phyloP scores from a whole-genome alignment of 805 yeast genomes.

The Ogataea populi-albae region DNA sequence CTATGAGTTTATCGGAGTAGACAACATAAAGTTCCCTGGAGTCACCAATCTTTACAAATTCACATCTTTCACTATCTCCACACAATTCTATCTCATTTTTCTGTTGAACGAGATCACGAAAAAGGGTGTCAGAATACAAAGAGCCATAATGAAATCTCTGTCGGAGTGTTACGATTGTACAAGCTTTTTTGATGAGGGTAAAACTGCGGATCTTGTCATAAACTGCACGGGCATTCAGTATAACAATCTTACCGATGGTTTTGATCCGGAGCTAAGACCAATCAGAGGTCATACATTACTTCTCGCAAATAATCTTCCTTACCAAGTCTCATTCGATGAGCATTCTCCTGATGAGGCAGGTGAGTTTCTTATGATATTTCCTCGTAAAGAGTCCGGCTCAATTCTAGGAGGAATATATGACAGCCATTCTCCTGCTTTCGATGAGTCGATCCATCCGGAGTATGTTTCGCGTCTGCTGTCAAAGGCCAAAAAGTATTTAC shows the following conservation, averaged over 20 bases:
- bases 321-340: slow-evolving; percentile 35
- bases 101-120: slow-evolving; percentile 43
- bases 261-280: slow-evolving; percentile 46
- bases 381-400: slow-evolving; percentile 65
- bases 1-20: slow-evolving; percentile 30
- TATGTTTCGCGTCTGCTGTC: slow-evolving; percentile 47
- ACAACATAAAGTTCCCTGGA: slow-evolving; percentile 34
- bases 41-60: slow-evolving; percentile 37
- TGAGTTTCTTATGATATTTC: slow-evolving; percentile 59
- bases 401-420: slow-evolving; percentile 55
- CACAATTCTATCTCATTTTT: slow-evolving; percentile 54
- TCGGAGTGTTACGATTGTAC: slow-evolving; percentile 40
- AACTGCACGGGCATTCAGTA: slow-evolving; percentile 58
- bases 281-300: slow-evolving; percentile 60
- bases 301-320: slow-evolving; percentile 43
- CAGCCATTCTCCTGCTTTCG: slow-evolving; percentile 19
- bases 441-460: slow-evolving; percentile 37
- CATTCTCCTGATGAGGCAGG: slow-evolving; percentile 31
- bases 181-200: slow-evolving; percentile 18
- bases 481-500: slow-evolving; percentile 47
- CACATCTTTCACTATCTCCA: slow-evolving; percentile 57
- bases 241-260: slow-evolving; percentile 44
- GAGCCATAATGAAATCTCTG: slow-evolving; percentile 42
- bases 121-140: slow-evolving; percentile 44
- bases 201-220: slow-evolving; percentile 41